A percentile compares a stretch with the other conserved stretches of the same genome.
Conservation (phyloP, 192 early-diverging fungal genomes). For the Haplosporangium gracile region DNA sequence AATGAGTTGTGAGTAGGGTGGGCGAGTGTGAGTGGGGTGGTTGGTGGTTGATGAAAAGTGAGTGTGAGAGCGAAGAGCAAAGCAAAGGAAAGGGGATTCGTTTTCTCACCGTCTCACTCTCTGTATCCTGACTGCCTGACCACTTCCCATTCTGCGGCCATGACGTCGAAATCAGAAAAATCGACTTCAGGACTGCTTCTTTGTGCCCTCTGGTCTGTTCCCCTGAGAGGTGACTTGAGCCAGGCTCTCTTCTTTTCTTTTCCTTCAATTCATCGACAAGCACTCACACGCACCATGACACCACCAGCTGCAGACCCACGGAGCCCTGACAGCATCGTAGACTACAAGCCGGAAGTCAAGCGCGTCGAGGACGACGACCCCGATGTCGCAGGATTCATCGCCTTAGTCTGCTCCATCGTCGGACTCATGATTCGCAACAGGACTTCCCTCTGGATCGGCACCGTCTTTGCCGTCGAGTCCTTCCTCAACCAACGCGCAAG, state of each 20-base stretch:
- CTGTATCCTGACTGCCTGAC: background rate
- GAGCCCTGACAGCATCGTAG: slow-evolving; percentile 41
- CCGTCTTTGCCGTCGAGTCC: slow-evolving; percentile 48
- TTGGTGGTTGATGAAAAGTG: background rate
- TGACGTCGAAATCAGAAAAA: background rate
- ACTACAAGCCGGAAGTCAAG: slow-evolving; percentile 53
- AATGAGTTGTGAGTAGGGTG: slow-evolving; percentile 5
- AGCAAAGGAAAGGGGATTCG: background rate
- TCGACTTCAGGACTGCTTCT: background rate
- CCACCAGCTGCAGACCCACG: slow-evolving; percentile 29
- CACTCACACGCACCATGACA: background rate
- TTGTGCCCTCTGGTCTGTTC: background rate
- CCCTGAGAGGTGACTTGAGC: too few relatives aligned
- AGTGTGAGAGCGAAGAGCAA: background rate
- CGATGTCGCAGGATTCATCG: slow-evolving; percentile 50
- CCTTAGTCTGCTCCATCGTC: slow-evolving; percentile 13
- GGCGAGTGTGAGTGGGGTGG: slow-evolving; percentile 5
- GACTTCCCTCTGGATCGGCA: slow-evolving; percentile 43
- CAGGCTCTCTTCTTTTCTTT: background rate
- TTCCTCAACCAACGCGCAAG: slow-evolving; percentile 52
- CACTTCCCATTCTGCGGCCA: background rate
- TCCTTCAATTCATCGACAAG: background rate
- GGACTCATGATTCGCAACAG: slow-evolving; percentile 46
- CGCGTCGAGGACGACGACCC: slow-evolving; percentile 54
- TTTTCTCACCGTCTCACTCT: too few relatives aligned